Evolutionary conservation across 352 stramenopile species (phyloP).

Genomic region (Phytopythium ostracodes): DNA sequence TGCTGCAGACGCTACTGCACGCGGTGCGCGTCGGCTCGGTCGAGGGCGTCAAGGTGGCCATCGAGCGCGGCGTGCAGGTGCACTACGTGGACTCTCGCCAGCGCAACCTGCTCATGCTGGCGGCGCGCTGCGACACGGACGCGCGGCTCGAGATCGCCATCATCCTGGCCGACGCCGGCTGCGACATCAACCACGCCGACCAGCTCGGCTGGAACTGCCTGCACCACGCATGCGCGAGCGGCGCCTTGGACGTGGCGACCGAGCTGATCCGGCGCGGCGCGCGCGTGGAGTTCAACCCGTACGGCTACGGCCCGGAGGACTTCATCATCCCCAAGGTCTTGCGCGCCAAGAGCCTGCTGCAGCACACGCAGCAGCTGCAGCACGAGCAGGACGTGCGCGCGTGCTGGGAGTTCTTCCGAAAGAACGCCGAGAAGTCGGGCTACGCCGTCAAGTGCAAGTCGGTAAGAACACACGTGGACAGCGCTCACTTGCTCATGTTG

Average conservation of each 20-base stretch:
- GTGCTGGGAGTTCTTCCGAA: slow-evolving; percentile 76
- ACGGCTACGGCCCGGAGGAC: slow-evolving; percentile 82
- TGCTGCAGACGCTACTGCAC: slow-evolving; percentile 84
- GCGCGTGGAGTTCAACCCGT: slow-evolving; percentile 76
- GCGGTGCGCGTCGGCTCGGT: slow-evolving; percentile 72
- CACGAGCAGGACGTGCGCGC: slow-evolving; percentile 76
- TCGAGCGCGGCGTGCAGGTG: slow-evolving; percentile 74
- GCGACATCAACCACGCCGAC: slow-evolving; percentile 83
- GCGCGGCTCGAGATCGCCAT: slow-evolving; percentile 76
- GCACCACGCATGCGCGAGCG: slow-evolving; percentile 80
- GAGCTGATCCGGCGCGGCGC: slow-evolving; percentile 73
- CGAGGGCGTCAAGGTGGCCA: slow-evolving; percentile 80
- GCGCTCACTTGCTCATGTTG: neutral
- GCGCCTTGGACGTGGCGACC: slow-evolving; percentile 60
- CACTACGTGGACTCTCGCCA: slow-evolving; percentile 73
- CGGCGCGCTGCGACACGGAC: slow-evolving; percentile 79
- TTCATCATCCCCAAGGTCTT: slow-evolving; percentile 80
- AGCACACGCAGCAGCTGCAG: slow-evolving; percentile 84
- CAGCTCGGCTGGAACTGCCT: slow-evolving; percentile 82
- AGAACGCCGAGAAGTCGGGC: slow-evolving; percentile 57
- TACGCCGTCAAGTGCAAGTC: slow-evolving; percentile 75
- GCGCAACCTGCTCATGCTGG: slow-evolving; percentile 84
- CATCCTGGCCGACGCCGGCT: slow-evolving; percentile 80
- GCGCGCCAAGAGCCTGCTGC: slow-evolving; percentile 76
- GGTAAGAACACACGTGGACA: slow-evolving; percentile 18